These are phyloP conservation scores for Alternaria arborescens DNA, from an alignment of 2,329 filamentous ascomycete species.

Conservation along the genomic window DNA sequence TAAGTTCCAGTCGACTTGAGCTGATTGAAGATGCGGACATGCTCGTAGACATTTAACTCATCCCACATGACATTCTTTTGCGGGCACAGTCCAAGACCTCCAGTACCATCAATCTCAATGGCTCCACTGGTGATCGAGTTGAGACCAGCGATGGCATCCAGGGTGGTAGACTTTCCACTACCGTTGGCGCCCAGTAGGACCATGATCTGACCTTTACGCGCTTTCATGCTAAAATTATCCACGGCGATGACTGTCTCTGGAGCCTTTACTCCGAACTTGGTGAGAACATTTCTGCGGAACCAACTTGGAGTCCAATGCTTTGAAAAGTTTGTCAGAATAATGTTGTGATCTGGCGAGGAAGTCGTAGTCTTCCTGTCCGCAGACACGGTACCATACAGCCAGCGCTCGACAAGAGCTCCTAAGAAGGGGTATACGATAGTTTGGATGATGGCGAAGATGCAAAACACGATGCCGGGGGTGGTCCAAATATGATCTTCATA, in stretches of 20 bases:
- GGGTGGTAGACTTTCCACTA: slow-evolving; percentile 87
- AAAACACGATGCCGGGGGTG: slow-evolving; percentile 77
- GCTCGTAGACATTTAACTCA: slow-evolving; percentile 84
- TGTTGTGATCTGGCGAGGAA: slow-evolving; percentile 60
- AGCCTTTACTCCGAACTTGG: slow-evolving; percentile 57
- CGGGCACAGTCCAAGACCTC: slow-evolving; percentile 84
- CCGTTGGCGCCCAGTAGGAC: slow-evolving; percentile 89
- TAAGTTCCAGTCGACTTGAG: slow-evolving; percentile 69
- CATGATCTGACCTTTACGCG: slow-evolving; percentile 81
- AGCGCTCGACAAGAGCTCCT: slow-evolving; percentile 76
- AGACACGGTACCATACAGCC: slow-evolving; percentile 77
- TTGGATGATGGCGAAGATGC: slow-evolving; percentile 79
- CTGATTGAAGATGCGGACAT: slow-evolving; percentile 82
- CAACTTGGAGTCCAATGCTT: slow-evolving; percentile 78
- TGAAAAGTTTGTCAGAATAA: slow-evolving; percentile 75
- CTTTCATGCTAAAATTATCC: slow-evolving; percentile 73
- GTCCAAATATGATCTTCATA: slow-evolving; percentile 61
- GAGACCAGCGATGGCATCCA: slow-evolving; percentile 86
- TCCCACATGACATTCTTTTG: slow-evolving; percentile 97
- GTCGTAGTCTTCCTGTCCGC: slow-evolving; percentile 56
- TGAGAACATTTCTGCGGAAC: slow-evolving; percentile 61
- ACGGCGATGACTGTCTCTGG: slow-evolving; percentile 81
- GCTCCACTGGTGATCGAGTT: slow-evolving; percentile 77
- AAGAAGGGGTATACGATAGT: slow-evolving; percentile 79
- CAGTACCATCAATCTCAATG: slow-evolving; percentile 79